Evolutionary conservation across 192 early-diverging fungal species (phyloP), one percentile per base, ranked within the genome.

Genomic region (Coemansia sp.): DNA sequence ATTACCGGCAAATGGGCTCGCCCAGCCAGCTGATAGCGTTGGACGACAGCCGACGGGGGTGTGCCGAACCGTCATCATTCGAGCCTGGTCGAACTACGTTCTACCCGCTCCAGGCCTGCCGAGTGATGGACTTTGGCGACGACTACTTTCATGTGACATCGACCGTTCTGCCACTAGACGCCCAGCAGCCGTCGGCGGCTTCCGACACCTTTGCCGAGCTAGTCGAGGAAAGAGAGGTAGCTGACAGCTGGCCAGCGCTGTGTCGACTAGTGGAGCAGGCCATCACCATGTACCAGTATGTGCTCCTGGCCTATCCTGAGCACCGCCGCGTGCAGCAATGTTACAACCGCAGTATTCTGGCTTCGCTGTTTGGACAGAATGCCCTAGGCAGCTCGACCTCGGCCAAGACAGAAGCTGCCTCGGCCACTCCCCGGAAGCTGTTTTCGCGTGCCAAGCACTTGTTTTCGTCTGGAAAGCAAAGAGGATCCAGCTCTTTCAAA

Each of bases 301-400:
- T 80, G 42, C 70, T 79, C 29, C 72, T 85, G 49, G 78, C 77
- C 5, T 80, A 80, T 43, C 82, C 82, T 1, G 82, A 80, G 69
- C 82, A 85, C 43, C 78, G 74, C 27, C 74, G 82, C 59, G 69
- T 85, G 22, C 82, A 85, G 66, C 82, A 85, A 71, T 85, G 78
- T 69, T 85, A 85, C 66, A 85, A 85, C 67, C 82, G 78, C 66
- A 85, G 82, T 55, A 85, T 85, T 63, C 47, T 85, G 57, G 77
- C 82, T 16, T 80, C 78, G 36, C 61, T 85, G 49, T 85, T 85
- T 77, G 82, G 78, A 34, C 78, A 77, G 72, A 85, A 79, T 46
- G 78, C 82, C 7, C 75, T 80, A 11, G 78, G 78, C 15, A 79
- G 75, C 63, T 79, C 78, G 66, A 77, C 78, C 15, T 66, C 78